phyloP scores from a whole-genome alignment of 1,284 basidiomycete genomes.

The Meira miltonrushii region DNA sequence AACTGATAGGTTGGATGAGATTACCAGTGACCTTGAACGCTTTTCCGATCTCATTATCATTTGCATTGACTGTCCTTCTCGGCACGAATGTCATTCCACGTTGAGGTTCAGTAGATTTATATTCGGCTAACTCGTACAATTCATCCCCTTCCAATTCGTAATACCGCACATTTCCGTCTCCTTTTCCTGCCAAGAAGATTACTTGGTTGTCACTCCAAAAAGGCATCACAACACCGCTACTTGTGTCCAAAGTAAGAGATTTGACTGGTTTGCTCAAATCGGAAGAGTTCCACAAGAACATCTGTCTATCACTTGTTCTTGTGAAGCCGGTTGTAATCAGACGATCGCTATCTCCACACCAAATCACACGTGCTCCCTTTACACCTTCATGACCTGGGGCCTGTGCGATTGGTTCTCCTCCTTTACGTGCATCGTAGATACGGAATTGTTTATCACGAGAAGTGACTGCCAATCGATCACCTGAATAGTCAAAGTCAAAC shows the following conservation, averaged over 20 bases:
- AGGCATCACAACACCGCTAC: constrained; percentile 86
- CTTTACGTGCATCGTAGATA: constrained; percentile 78
- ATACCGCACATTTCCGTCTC: constrained; percentile 55
- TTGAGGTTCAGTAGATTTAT: constrained; percentile 85
- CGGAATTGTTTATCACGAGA: constrained; percentile 88
- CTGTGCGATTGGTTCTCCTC: constrained; percentile 71
- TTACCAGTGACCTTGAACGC: constrained; percentile 81
- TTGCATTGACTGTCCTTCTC: constrained; percentile 76
- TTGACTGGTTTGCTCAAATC: constrained; percentile 31
- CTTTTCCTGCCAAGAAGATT: constrained; percentile 74
- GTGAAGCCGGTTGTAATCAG: constrained; percentile 89
- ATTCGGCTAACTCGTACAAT: constrained; percentile 64
- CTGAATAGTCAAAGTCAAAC: constrained; percentile 75
- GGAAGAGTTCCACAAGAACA: constrained; percentile 59
- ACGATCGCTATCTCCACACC: constrained; percentile 83
- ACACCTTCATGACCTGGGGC: constrained; percentile 86
- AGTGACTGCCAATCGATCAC: constrained; percentile 64
- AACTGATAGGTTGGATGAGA: constrained; percentile 79
- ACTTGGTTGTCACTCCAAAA: constrained; percentile 80
- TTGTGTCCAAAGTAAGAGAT: constrained; percentile 38
- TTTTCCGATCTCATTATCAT: constrained; percentile 90
- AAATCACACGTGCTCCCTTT: constrained; percentile 82
- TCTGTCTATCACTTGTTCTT: constrained; percentile 87
- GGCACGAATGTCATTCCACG: constrained; percentile 95
- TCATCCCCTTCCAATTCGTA: constrained; percentile 89